These are phyloP conservation scores for Parathielavia hyrcaniae DNA, from an alignment of 495 filamentous ascomycete genomes.

Conservation along the genomic window DNA sequence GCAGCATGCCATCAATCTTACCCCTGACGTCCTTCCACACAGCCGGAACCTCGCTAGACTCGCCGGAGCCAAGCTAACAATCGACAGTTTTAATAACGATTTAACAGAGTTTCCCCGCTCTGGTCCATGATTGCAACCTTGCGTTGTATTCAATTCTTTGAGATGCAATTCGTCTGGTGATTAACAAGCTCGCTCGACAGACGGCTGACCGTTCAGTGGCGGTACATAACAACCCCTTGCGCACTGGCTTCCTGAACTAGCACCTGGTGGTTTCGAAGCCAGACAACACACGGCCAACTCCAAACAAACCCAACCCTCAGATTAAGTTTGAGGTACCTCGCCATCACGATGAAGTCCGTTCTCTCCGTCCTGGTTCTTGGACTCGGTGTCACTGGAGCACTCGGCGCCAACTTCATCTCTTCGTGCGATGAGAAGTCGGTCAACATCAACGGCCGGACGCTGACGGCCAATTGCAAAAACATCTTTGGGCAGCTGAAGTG, in stretches of 20 bases:
- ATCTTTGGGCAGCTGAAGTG: constrained; percentile 20
- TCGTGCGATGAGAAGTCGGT: constrained; percentile 22
- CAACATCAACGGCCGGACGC: constrained; percentile 21
- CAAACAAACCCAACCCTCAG: background rate
- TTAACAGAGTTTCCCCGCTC: background rate
- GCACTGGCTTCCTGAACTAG: background rate
- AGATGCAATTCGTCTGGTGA: background rate
- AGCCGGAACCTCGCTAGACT: constrained; percentile 5
- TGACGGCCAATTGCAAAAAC: constrained; percentile 25
- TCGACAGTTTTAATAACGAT: background rate
- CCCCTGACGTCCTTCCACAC: background rate
- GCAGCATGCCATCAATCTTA: background rate
- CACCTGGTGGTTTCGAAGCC: background rate
- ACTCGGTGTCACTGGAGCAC: constrained; percentile 2
- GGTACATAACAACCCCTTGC: background rate
- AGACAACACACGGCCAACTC: background rate
- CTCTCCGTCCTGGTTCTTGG: background rate
- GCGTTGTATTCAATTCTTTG: background rate
- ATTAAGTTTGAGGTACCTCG: too few relatives aligned
- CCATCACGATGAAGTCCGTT: constrained; percentile 7
- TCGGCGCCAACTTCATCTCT: constrained; percentile 18
- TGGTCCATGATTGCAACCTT: constrained; percentile 3
- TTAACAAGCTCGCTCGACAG: background rate
- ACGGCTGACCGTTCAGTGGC: background rate
- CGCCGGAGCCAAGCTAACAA: background rate